phyloP scores from a whole-genome alignment of 108 stramenopile genomes.

The Cyclostephanos tholiformis region DNA sequence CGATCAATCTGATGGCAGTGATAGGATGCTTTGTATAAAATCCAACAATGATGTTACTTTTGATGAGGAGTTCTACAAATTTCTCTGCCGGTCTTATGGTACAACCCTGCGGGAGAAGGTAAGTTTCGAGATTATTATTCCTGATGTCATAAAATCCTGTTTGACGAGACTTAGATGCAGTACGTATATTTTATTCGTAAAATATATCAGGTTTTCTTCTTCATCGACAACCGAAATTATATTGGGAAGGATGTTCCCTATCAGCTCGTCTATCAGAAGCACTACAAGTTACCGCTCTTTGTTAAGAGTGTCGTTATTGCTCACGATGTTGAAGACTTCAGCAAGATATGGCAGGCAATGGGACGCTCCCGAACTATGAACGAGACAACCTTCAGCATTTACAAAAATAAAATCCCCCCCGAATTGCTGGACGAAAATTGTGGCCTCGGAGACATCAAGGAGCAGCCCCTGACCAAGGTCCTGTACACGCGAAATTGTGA shows the following conservation, averaged over 20 bases:
- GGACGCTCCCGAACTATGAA: constrained; percentile 64
- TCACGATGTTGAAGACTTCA: constrained; percentile 62
- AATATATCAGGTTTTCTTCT: constrained; percentile 36
- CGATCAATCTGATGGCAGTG: constrained; percentile 57
- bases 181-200: neutral
- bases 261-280: constrained; percentile 44
- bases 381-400: constrained; percentile 53
- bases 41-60: constrained; percentile 55
- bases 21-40: constrained; percentile 54
- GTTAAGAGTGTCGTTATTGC: constrained; percentile 56
- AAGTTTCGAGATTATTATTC: neutral
- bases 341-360: constrained; percentile 69
- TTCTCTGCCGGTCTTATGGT: constrained; percentile 50
- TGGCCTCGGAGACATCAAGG: constrained; percentile 47
- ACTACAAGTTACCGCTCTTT: constrained; percentile 46
- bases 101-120: constrained; percentile 35
- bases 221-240: constrained; percentile 54
- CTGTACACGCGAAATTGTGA: constrained; percentile 60
- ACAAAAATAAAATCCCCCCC: constrained; percentile 48
- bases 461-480: constrained; percentile 41
- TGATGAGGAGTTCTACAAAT: constrained; percentile 62
- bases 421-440: constrained; percentile 21
- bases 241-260: constrained; percentile 41
- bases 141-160: neutral
- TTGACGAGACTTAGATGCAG: neutral